Percentiles rank a stretch among this genome's conserved stretches.
phyloP scores from a whole-genome alignment of 352 stramenopile species.

The Phytophthora crassamura region DNA sequence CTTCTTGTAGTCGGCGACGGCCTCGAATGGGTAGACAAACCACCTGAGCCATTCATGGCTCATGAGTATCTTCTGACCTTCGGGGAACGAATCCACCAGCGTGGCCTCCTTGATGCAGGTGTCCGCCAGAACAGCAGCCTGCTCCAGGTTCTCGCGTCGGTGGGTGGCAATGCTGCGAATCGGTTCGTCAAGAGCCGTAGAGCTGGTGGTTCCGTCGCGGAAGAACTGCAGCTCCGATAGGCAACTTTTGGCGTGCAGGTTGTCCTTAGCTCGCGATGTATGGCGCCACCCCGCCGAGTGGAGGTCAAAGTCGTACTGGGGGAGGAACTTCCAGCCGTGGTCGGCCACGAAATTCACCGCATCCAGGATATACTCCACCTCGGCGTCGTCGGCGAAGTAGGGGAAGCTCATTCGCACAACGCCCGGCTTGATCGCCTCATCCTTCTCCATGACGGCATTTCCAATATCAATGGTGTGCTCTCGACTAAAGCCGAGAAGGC shows the following conservation, averaged over 20 bases:
- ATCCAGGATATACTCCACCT: conserved; percentile 94
- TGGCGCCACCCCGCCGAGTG: conserved; percentile 93
- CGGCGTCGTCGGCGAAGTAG: conserved; percentile 80
- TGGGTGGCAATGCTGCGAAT: conserved; percentile 32
- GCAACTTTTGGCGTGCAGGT: conserved; percentile 16
- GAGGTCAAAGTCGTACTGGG: conserved; percentile 95
- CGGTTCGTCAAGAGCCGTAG: conserved; percentile 8
- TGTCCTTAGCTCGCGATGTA: conserved; percentile 14
- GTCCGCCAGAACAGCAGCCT: conserved; percentile 27
- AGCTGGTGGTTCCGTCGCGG: conserved; percentile 18
- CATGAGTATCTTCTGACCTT: conserved; percentile 33
- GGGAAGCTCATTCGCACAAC: conserved; percentile 95
- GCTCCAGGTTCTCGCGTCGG: conserved; percentile 35
- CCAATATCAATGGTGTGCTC: conserved; percentile 76
- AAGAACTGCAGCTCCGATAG: conserved; percentile 33
- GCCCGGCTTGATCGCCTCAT: conserved; percentile 94
- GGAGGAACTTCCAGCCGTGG: conserved; percentile 93
- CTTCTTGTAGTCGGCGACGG: conserved; percentile 30
- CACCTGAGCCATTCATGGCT: conserved; percentile 39
- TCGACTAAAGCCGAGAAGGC: conserved; percentile 91
- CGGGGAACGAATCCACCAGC: conserved; percentile 21
- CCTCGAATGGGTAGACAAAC: conserved; percentile 46
- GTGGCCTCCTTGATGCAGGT: conserved; percentile 37
- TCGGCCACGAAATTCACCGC: conserved; percentile 93
- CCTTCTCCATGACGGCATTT: conserved; percentile 85